These are phyloP conservation scores for Podospora appendiculata DNA, from an alignment of 495 filamentous ascomycete genomes.

Conservation along the genomic window DNA sequence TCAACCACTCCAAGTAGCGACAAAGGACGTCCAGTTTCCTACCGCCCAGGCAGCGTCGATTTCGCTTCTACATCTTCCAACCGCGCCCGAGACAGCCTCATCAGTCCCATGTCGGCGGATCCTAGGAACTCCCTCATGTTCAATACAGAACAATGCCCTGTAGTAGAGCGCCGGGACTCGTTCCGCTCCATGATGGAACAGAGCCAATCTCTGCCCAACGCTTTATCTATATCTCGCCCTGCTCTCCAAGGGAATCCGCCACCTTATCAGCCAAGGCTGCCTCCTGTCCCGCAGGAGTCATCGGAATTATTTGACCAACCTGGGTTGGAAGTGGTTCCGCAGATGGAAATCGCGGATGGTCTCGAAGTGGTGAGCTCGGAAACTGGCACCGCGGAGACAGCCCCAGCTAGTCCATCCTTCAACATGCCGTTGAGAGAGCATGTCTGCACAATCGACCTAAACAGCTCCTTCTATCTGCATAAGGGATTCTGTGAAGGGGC, in stretches of 20 bases:
- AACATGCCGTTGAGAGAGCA: conserved; percentile 6
- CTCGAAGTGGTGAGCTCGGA: too few species aligned
- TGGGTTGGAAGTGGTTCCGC: not conserved
- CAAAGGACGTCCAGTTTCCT: not conserved
- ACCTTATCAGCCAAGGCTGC: not conserved
- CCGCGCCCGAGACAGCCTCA: not conserved
- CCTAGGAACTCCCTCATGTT: not conserved
- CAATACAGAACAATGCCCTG: not conserved
- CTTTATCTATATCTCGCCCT: too few species aligned
- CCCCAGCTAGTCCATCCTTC: not conserved
- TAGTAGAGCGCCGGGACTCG: conserved; percentile 2
- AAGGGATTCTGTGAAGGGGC: conserved; percentile 40
- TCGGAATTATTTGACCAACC: not conserved
- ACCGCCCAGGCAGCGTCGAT: not conserved
- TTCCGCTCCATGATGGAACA: not conserved
- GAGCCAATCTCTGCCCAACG: not conserved
- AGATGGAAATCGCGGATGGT: not conserved
- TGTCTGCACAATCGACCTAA: conserved; percentile 24
- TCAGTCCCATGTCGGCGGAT: conserved; percentile 1
- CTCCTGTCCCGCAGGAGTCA: not conserved
- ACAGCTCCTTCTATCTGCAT: conserved; percentile 29
- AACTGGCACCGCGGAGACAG: not conserved
- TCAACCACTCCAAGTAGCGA: not conserved
- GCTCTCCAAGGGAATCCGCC: too few species aligned
- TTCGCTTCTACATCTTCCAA: not conserved